Conservation (phyloP, 1,284 basidiomycete genomes). For the Megacollybia platyphylla region DNA sequence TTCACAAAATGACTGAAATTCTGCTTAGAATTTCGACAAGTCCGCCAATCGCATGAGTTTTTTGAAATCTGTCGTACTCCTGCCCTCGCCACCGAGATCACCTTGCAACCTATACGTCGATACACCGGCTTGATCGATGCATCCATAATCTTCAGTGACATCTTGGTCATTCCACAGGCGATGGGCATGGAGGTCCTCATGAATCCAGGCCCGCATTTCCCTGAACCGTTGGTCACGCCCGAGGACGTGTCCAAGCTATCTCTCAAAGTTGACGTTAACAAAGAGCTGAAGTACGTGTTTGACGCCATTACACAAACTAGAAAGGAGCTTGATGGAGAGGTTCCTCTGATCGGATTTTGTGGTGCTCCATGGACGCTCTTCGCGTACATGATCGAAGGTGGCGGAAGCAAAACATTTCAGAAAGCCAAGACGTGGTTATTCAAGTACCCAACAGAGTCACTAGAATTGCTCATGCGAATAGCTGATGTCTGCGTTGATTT, state of each 20-base stretch:
- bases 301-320: constrained; percentile 80
- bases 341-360: constrained; percentile 90
- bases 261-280: constrained; percentile 59
- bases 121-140: constrained; percentile 82
- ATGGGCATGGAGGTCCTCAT: constrained; percentile 92
- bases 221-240: constrained; percentile 69
- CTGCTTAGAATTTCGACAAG: constrained; percentile 70
- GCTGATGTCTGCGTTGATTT: constrained; percentile 80
- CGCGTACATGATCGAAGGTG: constrained; percentile 94
- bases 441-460: constrained; percentile 75
- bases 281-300: constrained; percentile 84
- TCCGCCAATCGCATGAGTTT: constrained; percentile 79
- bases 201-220: constrained; percentile 85
- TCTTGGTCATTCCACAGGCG: constrained; percentile 92
- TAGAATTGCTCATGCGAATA: constrained; percentile 62
- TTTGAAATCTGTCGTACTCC: constrained; percentile 91
- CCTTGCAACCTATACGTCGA: constrained; percentile 83
- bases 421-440: constrained; percentile 90
- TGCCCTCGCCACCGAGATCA: constrained; percentile 73
- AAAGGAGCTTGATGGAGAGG: constrained; percentile 67
- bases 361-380: constrained; percentile 97
- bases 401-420: constrained; percentile 78
- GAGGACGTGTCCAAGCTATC: constrained; percentile 56
- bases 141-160: constrained; percentile 93
- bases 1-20: neutral